phyloP scores from a whole-genome alignment of 345 rosid species.

The Ceriops zippeliana region DNA sequence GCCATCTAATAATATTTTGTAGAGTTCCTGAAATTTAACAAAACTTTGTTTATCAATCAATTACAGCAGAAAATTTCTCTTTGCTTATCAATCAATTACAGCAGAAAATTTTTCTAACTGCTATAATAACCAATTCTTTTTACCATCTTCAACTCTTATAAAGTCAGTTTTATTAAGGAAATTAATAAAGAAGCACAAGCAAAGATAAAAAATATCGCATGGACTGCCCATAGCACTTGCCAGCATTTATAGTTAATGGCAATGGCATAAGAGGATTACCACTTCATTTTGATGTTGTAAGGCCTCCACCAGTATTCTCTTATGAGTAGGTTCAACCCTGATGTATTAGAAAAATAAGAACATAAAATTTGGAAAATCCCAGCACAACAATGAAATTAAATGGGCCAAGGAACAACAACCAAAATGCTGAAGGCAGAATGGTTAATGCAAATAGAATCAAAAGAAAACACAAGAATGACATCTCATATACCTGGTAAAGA shows the following conservation, averaged over 20 bases:
- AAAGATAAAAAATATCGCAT: too few relatives aligned
- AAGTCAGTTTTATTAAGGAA: too few relatives aligned
- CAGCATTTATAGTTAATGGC: neutral
- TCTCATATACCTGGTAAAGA: constrained; percentile 66
- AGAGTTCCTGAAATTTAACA: neutral
- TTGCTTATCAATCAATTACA: neutral
- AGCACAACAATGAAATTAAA: constrained; percentile 4
- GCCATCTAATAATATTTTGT: too few relatives aligned
- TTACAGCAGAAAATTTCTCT: too few relatives aligned
- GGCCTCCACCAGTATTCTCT: constrained; percentile 98
- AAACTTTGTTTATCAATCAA: neutral
- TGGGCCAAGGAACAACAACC: neutral
- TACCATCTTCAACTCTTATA: too few relatives aligned
- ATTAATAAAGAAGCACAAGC: too few relatives aligned
- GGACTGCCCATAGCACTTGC: neutral
- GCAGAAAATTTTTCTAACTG: too few relatives aligned
- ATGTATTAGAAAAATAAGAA: neutral
- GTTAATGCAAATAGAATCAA: neutral
- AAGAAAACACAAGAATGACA: constrained; percentile 3
- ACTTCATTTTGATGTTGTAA: constrained; percentile 96
- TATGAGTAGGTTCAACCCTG: constrained; percentile 98
- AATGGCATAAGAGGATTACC: constrained; percentile 40
- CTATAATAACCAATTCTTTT: too few relatives aligned
- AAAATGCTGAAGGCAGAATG: neutral
- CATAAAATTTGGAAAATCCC: constrained; percentile 6